Evolutionary conservation across 345 rosid genomes (phyloP), one percentile per base, ranked within the genome.

Genomic region (Garcia nutans): DNA sequence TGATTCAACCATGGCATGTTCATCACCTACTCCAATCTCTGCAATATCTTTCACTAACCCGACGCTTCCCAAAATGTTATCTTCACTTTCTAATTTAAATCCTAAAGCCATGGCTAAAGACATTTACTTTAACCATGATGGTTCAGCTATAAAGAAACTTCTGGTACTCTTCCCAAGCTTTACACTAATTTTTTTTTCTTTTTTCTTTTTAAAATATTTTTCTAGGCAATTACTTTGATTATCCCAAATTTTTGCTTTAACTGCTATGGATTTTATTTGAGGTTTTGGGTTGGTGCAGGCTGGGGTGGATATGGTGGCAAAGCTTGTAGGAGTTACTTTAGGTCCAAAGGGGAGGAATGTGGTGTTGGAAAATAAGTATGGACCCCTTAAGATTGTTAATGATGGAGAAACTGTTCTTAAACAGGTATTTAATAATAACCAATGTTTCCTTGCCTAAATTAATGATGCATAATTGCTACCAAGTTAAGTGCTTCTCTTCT

Each of bases 261-360:
- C 55, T 31, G n/a, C n/a, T 41, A 23, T 15, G 19, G 64, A 23
- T 42, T 28, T 60, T 50, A 49, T 41, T 58, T 42, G 54, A 37
- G 7, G 41, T 37, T 37, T 37, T 37, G 41, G 79, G 70, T 52
- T 76, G 76, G 52, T 83, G 86, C 84, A 93, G 97, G 90, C 88
- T 20, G 98, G 98, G 22, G 93, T 88, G 77, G 81, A 88, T 80
- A 71, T 87, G 87, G 97, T 94, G 82, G 97, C 97, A 6, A 89
- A 86, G 86, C 87, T 94, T 12, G 78, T 94, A 33, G 97, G 98
- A n/a, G 92, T 92, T 64, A 94, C 98, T 56, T 82, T 94, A 78
- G 98, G 98, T 72, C 98, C 98, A 42, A 92, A 90, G 79, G 98
- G 98, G 72, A 87, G 98, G 80, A 94, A 94, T 79, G 97, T 94